phyloP scores from a whole-genome alignment of 1,284 basidiomycete genomes.

The Kalmanozyma brasiliensis region DNA sequence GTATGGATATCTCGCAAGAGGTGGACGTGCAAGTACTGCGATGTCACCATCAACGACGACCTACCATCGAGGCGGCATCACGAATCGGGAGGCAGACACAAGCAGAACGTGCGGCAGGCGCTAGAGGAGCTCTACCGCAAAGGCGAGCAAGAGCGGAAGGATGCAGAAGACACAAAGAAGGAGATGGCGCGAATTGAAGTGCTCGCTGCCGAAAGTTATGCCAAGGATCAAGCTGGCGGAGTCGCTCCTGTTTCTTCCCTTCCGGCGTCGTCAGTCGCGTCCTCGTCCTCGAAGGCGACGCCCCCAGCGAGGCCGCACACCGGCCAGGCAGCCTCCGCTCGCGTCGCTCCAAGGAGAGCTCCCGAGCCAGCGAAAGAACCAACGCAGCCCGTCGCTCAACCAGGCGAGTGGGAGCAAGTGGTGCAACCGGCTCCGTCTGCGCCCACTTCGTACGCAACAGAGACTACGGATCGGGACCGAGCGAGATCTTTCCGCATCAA shows the following conservation, averaged over 20 bases:
- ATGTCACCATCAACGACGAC: slow-evolving; percentile 64
- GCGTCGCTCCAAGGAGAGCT: not conserved
- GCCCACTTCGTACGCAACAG: slow-evolving; percentile 1
- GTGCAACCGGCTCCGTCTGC: slow-evolving; percentile 43
- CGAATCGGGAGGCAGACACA: slow-evolving; percentile 91
- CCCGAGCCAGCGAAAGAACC: slow-evolving; percentile 73
- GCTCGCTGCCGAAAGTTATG: slow-evolving; percentile 70
- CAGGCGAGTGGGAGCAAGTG: slow-evolving; percentile 86
- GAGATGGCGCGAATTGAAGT: slow-evolving; percentile 87
- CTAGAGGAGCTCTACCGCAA: slow-evolving; percentile 91
- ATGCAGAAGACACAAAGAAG: slow-evolving; percentile 82
- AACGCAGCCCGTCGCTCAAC: slow-evolving; percentile 76
- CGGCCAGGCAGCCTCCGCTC: not conserved
- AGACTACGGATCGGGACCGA: slow-evolving; percentile 38
- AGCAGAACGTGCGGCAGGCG: slow-evolving; percentile 91
- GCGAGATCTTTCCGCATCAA: slow-evolving; percentile 52
- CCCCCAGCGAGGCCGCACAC: not conserved
- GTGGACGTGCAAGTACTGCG: slow-evolving; percentile 67
- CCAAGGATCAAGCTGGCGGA: slow-evolving; percentile 54
- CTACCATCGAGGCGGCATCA: slow-evolving; percentile 83
- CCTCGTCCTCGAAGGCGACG: not conserved
- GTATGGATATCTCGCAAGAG: slow-evolving; percentile 63
- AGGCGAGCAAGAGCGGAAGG: slow-evolving; percentile 87
- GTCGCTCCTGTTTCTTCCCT: slow-evolving; percentile 6
- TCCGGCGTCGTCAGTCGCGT: slow-evolving; percentile 69